These are phyloP conservation scores for Datura wrightii DNA, from an alignment of 257 asterid species.

Conservation along the genomic window DNA sequence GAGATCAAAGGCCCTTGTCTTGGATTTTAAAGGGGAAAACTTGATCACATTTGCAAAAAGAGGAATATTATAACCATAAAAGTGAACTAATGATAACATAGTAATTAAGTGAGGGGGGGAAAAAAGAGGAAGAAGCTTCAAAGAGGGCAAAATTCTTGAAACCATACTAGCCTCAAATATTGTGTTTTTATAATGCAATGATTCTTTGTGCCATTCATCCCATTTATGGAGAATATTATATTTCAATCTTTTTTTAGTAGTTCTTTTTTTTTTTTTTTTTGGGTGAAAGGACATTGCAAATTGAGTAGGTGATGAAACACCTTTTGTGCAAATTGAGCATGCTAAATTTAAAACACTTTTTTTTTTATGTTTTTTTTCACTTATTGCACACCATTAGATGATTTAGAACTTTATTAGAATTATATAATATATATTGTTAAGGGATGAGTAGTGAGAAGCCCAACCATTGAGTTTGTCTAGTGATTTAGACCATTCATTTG, in stretches of 20 bases:
- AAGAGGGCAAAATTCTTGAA: slow-evolving; percentile 39
- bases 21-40: slow-evolving; percentile 33
- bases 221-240: slow-evolving; percentile 31
- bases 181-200: slow-evolving; percentile 22
- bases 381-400: background rate
- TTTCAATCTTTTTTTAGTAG: slow-evolving; percentile 27
- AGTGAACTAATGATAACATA: slow-evolving; percentile 17
- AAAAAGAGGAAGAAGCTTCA: slow-evolving; percentile 26
- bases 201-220: slow-evolving; percentile 35
- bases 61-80: slow-evolving; percentile 22
- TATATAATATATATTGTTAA: background rate
- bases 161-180: slow-evolving; percentile 22
- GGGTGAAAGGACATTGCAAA: background rate
- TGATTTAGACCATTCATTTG: background rate
- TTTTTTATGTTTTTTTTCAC: background rate
- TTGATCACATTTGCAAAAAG: background rate
- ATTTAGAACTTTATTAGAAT: background rate
- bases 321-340: slow-evolving; percentile 22
- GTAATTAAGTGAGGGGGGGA: background rate
- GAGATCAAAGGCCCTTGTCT: background rate
- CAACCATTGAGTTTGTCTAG: background rate
- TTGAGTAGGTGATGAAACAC: background rate
- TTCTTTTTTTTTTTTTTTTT: background rate
- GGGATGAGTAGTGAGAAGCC: background rate
- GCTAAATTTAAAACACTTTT: background rate